Base-by-base conservation (phyloP, 83 land plant genomes). In the Isoetes engelmannii region DNA sequence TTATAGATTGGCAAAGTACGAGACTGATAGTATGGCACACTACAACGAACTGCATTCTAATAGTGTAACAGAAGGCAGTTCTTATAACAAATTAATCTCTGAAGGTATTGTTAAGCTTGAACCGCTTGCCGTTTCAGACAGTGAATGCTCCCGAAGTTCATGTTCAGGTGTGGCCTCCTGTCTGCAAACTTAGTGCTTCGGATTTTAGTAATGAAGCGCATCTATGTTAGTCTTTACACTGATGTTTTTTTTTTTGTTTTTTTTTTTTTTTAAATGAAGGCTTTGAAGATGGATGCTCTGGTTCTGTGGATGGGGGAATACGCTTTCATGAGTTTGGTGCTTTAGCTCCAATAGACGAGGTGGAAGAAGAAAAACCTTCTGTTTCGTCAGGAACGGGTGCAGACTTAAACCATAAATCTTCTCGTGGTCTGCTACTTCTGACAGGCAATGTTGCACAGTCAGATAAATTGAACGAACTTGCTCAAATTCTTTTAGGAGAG, bases 401-500 rank as follows among this genome's bases (percentile, higher is more conserved):
- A 12, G 12, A 10, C 12, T 15, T 51, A n/a, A n/a, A 51, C 54
- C 12, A 51, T 15, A 51, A 12, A n/a, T 12, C 54, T 3, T 10
- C 12, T 12, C 15, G 12, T 12, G 54, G 54, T 3, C 1, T 12
- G 54, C 15, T 51, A 12, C 54, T 51, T 51, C 15, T 51, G 15
- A 51, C n/a, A 12, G 54, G 54, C 15, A n/a, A n/a, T 10, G 15
- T 51, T 3, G 12, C 54, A 51, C 15, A 10, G 15, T 51, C 54
- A 12, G 54, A 51, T 51, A 51, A 41, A 17, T 47, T 64, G 7
- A 44, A 64, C 47, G 67, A 64, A 44, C 41, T 64, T 7, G 47
- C 67, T 1, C 67, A 64, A 15, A 64, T 64, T 15, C 9, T 64
- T 7, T 47, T 64, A 7, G 67, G 67, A 10, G 67, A 64, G 47